phyloP scores from a whole-genome alignment of 2,329 filamentous ascomycete genomes.

The Geosmithia flava region DNA sequence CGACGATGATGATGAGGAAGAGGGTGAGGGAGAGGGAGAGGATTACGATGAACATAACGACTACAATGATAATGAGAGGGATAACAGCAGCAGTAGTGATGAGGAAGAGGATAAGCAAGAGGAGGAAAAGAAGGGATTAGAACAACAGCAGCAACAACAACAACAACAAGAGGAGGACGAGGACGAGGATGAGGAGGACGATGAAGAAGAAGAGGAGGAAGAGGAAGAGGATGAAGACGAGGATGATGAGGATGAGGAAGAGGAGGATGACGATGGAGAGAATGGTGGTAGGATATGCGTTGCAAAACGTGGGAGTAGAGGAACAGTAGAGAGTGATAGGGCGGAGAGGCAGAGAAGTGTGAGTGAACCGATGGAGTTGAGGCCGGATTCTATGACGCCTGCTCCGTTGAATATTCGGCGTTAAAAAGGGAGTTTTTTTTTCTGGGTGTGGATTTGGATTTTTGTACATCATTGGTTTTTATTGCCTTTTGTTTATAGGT shows the following conservation, averaged over 20 bases:
- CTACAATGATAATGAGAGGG: conserved; percentile 41
- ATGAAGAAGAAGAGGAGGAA: background rate
- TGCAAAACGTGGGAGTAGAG: too few relatives aligned
- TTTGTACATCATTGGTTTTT: background rate
- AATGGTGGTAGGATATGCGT: too few relatives aligned
- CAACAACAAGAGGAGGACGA: conserved; percentile 5
- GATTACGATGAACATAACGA: conserved; percentile 17
- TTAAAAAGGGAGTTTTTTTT: conserved; percentile 7
- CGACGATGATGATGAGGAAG: conserved; percentile 41
- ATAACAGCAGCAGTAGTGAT: background rate
- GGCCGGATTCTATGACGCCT: conserved; percentile 16
- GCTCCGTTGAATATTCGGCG: conserved; percentile 18
- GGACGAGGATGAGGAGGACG: background rate
- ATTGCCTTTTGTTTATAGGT: background rate
- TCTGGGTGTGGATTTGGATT: background rate
- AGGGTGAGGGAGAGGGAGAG: conserved; percentile 50
- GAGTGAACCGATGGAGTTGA: conserved; percentile 25
- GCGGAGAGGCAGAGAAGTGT: conserved; percentile 47
- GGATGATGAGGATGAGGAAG: background rate
- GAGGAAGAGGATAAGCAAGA: background rate
- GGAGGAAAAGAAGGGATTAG: background rate
- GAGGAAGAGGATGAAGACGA: background rate
- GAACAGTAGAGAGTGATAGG: conserved; percentile 28
- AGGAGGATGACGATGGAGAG: background rate
- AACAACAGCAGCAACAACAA: background rate